Evolutionary conservation across 805 yeast species (phyloP), one percentile per base, ranked within the genome.

Genomic region (Teunomyces panamensis): DNA sequence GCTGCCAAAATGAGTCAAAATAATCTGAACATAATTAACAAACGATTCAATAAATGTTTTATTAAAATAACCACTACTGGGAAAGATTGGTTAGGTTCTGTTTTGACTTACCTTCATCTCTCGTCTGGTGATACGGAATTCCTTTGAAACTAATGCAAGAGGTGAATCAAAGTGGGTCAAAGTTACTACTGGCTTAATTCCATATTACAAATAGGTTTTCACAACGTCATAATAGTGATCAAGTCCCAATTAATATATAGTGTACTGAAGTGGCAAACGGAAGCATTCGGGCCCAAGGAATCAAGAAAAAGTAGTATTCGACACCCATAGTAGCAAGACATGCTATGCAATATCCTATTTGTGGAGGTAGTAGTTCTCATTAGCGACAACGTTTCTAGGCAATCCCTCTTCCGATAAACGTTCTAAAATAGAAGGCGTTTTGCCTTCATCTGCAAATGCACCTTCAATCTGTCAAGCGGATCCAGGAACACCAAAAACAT

Each of bases 401-500:
- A 45, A 42, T 13, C 37, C 34, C 30, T 47, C 50, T 9, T 43
- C 37, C 4, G 28, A 10, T 5, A 58, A 36, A 26, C 54, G 45
- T 48, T 68, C 73, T 57, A 59, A 53, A 24, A 64, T 50, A 9
- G 66, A 51, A 9, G 70, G 72, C 2, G 64, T 55, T 39, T 65
- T 56, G 5, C 67, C 67, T 46, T 67, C 67, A 17, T 58, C 65
- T 24, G 61, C 60, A 30, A 60, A 57, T 7, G 73, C 68, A 26
- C 71, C 71, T 54, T 68, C 72, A 34, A 66, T 58, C 53, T 68
- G 72, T 26, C 61, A 57, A n/a, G 69, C 68, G 14, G 69, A 60
- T 10, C 67, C 61, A n/a, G 68, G 67, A 50, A 64, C 64, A 2
- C 71, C 71, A 52, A 56, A 48, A 27, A 59, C 27, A 27, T 59